These are phyloP conservation scores for Hortiboletus flavorubellus DNA, from an alignment of 768 basidiomycete species.

Conservation along the genomic window DNA sequence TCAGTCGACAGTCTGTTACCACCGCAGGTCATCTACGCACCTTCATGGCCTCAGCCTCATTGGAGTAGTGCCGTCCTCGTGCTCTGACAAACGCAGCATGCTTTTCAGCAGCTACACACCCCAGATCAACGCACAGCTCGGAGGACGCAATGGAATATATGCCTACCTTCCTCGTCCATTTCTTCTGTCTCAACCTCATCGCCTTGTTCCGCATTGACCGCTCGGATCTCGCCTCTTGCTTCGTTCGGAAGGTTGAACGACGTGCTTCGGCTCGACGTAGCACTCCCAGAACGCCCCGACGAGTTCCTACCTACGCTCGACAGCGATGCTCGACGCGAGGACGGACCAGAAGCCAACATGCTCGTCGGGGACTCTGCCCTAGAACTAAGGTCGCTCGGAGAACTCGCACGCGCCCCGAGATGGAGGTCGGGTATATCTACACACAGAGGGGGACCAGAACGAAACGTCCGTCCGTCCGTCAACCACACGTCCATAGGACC, in stretches of 20 bases:
- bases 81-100: slow-evolving; percentile 80
- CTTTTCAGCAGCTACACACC: slow-evolving; percentile 64
- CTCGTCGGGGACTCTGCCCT: slow-evolving; percentile 54
- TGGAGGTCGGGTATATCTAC: slow-evolving; percentile 83
- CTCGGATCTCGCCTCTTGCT: slow-evolving; percentile 55
- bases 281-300: slow-evolving; percentile 59
- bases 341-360: slow-evolving; percentile 59
- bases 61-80: slow-evolving; percentile 82
- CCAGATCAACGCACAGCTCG: not conserved
- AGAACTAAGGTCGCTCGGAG: slow-evolving; percentile 41
- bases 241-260: slow-evolving; percentile 79
- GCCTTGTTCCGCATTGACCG: slow-evolving; percentile 38
- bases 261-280: slow-evolving; percentile 73
- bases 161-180: slow-evolving; percentile 82
- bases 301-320: slow-evolving; percentile 56
- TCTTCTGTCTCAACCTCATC: slow-evolving; percentile 72
- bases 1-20: not conserved
- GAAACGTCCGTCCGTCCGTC: not conserved
- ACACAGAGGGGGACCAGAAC: not conserved
- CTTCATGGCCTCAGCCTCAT: slow-evolving; percentile 93
- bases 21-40: slow-evolving; percentile 34
- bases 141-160: not conserved
- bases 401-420: slow-evolving; percentile 39
- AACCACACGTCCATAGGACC: not conserved
- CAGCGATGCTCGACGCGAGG: slow-evolving; percentile 72